Base-by-base conservation (phyloP, 2,329 filamentous ascomycete genomes). In the Nannizzia gypsea region DNA sequence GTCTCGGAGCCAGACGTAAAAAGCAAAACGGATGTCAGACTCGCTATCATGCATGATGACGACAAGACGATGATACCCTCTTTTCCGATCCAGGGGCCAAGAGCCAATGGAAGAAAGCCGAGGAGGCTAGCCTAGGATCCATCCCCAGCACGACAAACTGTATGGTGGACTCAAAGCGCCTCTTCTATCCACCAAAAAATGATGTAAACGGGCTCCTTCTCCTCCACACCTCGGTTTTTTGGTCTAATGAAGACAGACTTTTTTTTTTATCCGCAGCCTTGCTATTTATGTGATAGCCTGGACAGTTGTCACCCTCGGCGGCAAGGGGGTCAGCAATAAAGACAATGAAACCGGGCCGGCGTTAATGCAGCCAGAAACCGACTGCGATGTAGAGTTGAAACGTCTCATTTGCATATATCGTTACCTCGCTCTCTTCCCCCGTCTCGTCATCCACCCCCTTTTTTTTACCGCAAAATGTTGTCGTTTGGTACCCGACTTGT, bases 61-160 rank as follows among this genome's bases (percentile, higher is more conserved):
- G 57, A 60, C 52, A 58, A 11, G 31, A 26, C 60, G 60, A 62
- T 61, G 60, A 59, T 56, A 62, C 60, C 60, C 50, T 54, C 48
- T 54, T 54, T 54, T 48, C 26, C 48, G 48, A 54, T 54, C 20
- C 55, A 40, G 34, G 34, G 38, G 22, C 55, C 55, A 57, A 42
- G 38, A 57, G 22, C 34, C 34, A 57, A 57, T 57, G 22, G 55
- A 57, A 38, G 38, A 20, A 26, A 54, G 48, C 48, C 48, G 48
- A 54, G 48, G 15, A 34, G 26, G 48, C 48, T 34, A 34, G 48
- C 24, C 48, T 20, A 17, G 48, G 48, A 31, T 31, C 48, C 48
- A 54, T 54, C 48, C 26, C 48, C 48, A 54, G 48, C 48, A 34
- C 24, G 17, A 34, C 48, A 54, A 34, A 54, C 31, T 11, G 26